phyloP scores from a whole-genome alignment of 2,329 filamentous ascomycete species.

The Hypoxylon sp. region DNA sequence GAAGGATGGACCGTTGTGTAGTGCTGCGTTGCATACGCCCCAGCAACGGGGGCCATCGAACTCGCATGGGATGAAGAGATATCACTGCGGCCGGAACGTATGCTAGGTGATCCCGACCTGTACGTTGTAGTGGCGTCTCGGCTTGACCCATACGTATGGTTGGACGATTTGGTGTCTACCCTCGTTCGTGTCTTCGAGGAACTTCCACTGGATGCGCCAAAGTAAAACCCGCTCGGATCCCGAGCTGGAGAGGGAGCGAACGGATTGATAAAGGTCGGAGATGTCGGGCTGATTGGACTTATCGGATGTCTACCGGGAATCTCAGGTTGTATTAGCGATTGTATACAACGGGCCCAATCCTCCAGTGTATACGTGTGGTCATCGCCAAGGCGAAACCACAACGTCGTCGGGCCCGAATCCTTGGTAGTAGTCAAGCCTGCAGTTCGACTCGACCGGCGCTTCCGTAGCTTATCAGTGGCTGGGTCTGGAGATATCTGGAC shows the following conservation, averaged over 20 bases:
- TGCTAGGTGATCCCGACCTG: conserved; percentile 69
- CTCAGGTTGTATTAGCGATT: conserved; percentile 56
- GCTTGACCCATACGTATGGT: conserved; percentile 61
- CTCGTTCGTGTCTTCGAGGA: conserved; percentile 53
- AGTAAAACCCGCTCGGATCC: conserved; percentile 58
- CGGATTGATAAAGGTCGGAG: conserved; percentile 67
- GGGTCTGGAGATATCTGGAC: conserved; percentile 66
- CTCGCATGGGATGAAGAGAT: conserved; percentile 70
- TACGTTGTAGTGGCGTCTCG: conserved; percentile 65
- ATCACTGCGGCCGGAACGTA: conserved; percentile 73
- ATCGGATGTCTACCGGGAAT: conserved; percentile 58
- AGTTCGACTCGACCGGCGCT: conserved; percentile 73
- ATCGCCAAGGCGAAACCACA: conserved; percentile 70
- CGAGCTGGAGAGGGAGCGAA: conserved; percentile 58
- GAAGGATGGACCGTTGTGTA: conserved; percentile 66
- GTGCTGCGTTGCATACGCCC: conserved; percentile 59
- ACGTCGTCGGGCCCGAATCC: conserved; percentile 61
- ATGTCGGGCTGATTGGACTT: conserved; percentile 65
- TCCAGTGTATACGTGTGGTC: conserved; percentile 65
- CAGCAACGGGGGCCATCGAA: conserved; percentile 58
- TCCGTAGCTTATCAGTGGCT: conserved; percentile 69
- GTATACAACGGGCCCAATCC: conserved; percentile 70
- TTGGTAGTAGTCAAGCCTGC: conserved; percentile 67
- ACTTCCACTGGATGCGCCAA: conserved; percentile 60
- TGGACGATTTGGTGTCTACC: conserved; percentile 63